phyloP scores from a whole-genome alignment of 495 filamentous ascomycete genomes.

The Filosporella fistucella region DNA sequence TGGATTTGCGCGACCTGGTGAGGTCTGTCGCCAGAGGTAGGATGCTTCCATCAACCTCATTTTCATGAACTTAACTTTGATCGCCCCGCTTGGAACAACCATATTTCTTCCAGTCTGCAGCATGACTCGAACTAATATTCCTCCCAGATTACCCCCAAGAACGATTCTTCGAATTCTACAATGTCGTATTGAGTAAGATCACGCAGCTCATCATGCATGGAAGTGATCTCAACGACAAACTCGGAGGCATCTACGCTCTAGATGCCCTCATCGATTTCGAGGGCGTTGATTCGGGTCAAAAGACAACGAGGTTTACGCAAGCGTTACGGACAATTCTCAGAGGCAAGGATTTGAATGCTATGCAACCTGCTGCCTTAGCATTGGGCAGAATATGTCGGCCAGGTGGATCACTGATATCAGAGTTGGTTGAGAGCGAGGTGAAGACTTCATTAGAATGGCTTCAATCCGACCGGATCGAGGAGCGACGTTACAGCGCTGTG shows the following conservation, averaged over 20 bases:
- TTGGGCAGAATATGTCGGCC: constrained; percentile 86
- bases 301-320: constrained; percentile 87
- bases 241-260: constrained; percentile 88
- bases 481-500: constrained; percentile 85
- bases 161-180: constrained; percentile 76
- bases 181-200: constrained; percentile 70
- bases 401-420: constrained; percentile 89
- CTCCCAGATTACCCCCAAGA: constrained; percentile 67
- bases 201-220: constrained; percentile 74
- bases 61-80: too few species aligned
- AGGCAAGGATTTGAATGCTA: constrained; percentile 81
- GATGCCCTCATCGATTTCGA: constrained; percentile 93
- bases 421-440: constrained; percentile 94
- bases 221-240: constrained; percentile 77
- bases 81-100: too few species aligned
- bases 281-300: constrained; percentile 88
- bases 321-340: constrained; percentile 83
- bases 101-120: too few species aligned
- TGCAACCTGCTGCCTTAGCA: constrained; percentile 82
- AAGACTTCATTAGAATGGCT: constrained; percentile 93
- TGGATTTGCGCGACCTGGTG: constrained; percentile 36
- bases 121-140: background rate
- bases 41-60: too few species aligned
- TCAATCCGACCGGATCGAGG: constrained; percentile 90
- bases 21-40: constrained; percentile 33